phyloP scores from a whole-genome alignment of 768 basidiomycete species.

The Imleria badia region DNA sequence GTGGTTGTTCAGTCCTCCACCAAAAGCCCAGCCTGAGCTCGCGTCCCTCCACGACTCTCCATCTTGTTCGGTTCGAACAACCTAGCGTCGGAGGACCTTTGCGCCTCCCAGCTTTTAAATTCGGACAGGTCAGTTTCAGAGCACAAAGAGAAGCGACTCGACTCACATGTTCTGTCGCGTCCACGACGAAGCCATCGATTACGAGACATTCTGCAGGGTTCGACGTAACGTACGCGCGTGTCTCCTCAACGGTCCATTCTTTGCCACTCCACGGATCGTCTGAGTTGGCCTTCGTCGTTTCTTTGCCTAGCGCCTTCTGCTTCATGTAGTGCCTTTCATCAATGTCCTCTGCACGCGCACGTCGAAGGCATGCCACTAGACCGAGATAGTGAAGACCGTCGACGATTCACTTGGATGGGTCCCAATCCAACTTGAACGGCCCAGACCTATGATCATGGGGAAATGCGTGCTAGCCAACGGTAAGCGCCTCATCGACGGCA shows the following conservation, averaged over 20 bases:
- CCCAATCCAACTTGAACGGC: conserved; percentile 11
- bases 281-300: neutral
- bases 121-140: conserved; percentile 1
- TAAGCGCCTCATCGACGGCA: neutral
- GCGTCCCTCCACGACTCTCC: conserved; percentile 7
- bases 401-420: conserved; percentile 15
- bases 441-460: conserved; percentile 14
- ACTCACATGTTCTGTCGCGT: conserved; percentile 9
- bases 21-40: conserved; percentile 13
- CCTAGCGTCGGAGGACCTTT: conserved; percentile 1
- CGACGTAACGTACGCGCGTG: neutral
- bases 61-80: neutral
- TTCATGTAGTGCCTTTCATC: conserved; percentile 6
- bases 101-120: conserved; percentile 7
- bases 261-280: conserved; percentile 1
- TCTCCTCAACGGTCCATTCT: conserved; percentile 6
- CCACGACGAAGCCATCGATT: too few species aligned
- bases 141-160: neutral
- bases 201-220: neutral
- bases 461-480: conserved; percentile 8
- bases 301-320: conserved; percentile 1
- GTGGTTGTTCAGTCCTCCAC: conserved; percentile 9
- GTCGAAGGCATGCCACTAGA: conserved; percentile 5
- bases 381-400: conserved; percentile 5
- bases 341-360: conserved; percentile 6